phyloP scores from a whole-genome alignment of 2,329 filamentous ascomycete genomes.

The Fusarium poae region DNA sequence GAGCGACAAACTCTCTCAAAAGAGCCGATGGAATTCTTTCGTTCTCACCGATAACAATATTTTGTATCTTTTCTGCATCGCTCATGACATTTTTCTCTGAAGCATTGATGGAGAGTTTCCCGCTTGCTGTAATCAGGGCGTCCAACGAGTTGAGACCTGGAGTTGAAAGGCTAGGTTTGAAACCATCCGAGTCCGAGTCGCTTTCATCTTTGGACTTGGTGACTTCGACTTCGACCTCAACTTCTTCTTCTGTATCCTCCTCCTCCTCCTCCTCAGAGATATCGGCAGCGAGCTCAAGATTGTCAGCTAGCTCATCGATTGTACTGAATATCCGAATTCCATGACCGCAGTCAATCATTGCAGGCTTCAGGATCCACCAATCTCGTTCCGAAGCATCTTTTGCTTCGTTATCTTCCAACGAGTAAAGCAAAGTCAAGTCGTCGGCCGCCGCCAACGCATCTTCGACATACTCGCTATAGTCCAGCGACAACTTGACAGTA shows the following conservation, averaged over 20 bases:
- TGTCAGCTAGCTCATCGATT: constrained; percentile 52
- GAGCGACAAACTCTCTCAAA: constrained; percentile 56
- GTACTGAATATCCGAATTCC: constrained; percentile 58
- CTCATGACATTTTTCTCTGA: background rate
- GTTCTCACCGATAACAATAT: constrained; percentile 50
- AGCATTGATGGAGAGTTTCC: constrained; percentile 35
- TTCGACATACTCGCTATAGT: constrained; percentile 57
- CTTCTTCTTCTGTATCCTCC: constrained; percentile 30
- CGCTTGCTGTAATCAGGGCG: constrained; percentile 49
- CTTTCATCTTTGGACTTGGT: background rate
- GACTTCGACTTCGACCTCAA: background rate
- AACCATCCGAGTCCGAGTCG: constrained; percentile 16
- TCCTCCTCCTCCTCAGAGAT: constrained; percentile 52
- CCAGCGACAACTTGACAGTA: constrained; percentile 54
- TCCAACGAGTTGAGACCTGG: constrained; percentile 51
- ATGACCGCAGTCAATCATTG: constrained; percentile 56
- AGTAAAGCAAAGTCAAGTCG: constrained; percentile 53
- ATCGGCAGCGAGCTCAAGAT: constrained; percentile 54
- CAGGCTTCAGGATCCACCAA: constrained; percentile 59
- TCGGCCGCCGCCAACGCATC: constrained; percentile 55
- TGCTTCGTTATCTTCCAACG: constrained; percentile 53
- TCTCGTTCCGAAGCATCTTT: constrained; percentile 49
- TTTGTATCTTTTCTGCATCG: constrained; percentile 13
- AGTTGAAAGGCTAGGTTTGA: constrained; percentile 42
- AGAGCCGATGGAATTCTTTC: constrained; percentile 55